Evolutionary conservation across 2,329 filamentous ascomycete species (phyloP).

Genomic region (Rhinocladiella similis): DNA sequence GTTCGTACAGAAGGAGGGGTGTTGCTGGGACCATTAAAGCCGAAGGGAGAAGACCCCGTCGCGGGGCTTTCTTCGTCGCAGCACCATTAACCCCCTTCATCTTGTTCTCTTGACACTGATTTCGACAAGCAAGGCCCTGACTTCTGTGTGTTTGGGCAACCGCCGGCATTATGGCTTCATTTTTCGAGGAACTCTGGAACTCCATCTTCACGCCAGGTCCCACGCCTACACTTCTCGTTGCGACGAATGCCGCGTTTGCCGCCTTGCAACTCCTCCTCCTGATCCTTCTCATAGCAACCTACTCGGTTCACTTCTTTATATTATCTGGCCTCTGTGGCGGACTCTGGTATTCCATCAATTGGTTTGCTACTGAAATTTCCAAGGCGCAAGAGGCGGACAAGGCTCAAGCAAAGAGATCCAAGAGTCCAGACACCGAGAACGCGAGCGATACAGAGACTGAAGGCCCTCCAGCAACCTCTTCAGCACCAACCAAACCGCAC

Average conservation of each 20-base stretch:
- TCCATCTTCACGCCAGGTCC: slow-evolving; percentile 92
- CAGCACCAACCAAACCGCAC: neutral
- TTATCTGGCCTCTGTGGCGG: slow-evolving; percentile 77
- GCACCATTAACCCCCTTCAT: neutral
- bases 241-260: slow-evolving; percentile 87
- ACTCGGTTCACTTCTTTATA: slow-evolving; percentile 84
- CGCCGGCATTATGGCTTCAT: slow-evolving; percentile 45
- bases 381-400: slow-evolving; percentile 50
- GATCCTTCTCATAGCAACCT: slow-evolving; percentile 73
- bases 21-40: slow-evolving; percentile 9
- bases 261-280: slow-evolving; percentile 78
- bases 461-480: slow-evolving; percentile 1
- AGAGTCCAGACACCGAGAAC: slow-evolving; percentile 32
- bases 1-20: neutral
- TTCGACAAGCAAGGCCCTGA: neutral
- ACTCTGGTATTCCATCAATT: slow-evolving; percentile 94
- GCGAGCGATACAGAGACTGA: slow-evolving; percentile 43
- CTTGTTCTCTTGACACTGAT: too few relatives aligned
- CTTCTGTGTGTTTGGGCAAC: neutral
- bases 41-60: slow-evolving; percentile 3
- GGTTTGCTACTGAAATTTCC: slow-evolving; percentile 76
- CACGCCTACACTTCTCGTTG: slow-evolving; percentile 81
- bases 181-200: slow-evolving; percentile 77
- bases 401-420: slow-evolving; percentile 48
- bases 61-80: slow-evolving; percentile 17